Evolutionary conservation across 2,329 filamentous ascomycete species (phyloP), one percentile per base, ranked within the genome.

Genomic region (Talaromyces sp.): DNA sequence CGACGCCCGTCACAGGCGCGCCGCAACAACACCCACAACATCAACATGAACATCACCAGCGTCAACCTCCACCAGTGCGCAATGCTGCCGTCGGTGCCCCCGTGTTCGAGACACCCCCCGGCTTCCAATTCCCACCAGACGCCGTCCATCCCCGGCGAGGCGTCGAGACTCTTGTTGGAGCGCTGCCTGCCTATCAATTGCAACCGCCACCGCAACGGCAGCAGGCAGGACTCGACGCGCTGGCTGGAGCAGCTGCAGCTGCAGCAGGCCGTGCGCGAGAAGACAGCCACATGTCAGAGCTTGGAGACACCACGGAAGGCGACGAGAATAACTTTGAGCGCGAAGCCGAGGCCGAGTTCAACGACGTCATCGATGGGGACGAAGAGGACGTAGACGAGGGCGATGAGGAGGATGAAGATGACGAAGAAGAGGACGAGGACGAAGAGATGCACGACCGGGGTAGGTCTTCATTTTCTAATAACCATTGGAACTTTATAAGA

Each of bases 371-470:
- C 27, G 72, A 73, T 56, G 71, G 72, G 55, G 67, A 64, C 29
- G 58, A 62, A 35, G 71, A 72, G 58, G 71, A 73, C 53, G 9
- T 63, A n/a, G 60, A 64, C 8, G 64, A 64, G 14, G 65, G 64
- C 55, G 60, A 58, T 6, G 70, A 68, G 29, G 69, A 68, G 24
- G 72, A 73, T 58, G 71, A 73, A 55, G 67, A 63, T 26, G 55
- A 60, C 27, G 72, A 73, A 58, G 71, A 73, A 55, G 67, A 63
- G 1, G 58, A 62, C 19, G 66, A 64, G 4, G 64, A 67, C 54
- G 62, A 59, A 27, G 63, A 62, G 21, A 73, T 75, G 68, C 68
- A 68, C 17, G 70, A 76, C 64, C 69, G 68, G 64, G 70, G 73
- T 75, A 63, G 49, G 52, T 46, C 51, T 11, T 21, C 13, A 24